Percentiles rank a stretch among this genome's conserved stretches.
Conservation (phyloP, 768 basidiomycete species). For the Tubosaeta sp. region DNA sequence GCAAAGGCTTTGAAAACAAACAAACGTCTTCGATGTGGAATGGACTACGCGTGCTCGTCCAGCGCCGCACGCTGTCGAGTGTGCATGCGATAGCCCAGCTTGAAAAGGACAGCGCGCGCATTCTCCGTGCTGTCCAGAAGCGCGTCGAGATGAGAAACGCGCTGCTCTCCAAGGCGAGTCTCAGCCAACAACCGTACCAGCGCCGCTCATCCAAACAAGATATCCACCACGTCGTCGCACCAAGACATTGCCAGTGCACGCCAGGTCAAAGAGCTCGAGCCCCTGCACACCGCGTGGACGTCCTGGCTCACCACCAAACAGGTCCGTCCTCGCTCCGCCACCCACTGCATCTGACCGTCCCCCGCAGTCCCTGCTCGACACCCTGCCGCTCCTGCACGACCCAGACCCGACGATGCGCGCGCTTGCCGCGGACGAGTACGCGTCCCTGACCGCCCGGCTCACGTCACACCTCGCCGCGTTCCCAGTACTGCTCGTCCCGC, state of each 20-base stretch:
- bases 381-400: conserved; percentile 59
- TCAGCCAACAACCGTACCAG: too few species aligned
- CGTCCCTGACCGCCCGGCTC: conserved; percentile 35
- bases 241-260: conserved; percentile 58
- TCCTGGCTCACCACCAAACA: conserved; percentile 51
- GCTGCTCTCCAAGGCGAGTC: conserved; percentile 42
- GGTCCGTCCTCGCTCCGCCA: conserved; percentile 37
- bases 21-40: too few species aligned
- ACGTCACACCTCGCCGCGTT: conserved; percentile 41
- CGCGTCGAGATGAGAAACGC: conserved; percentile 48
- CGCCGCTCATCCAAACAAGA: conserved; percentile 32
- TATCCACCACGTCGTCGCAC: conserved; percentile 49
- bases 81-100: conserved; percentile 24
- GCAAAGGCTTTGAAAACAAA: conserved; percentile 19
- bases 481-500: conserved; percentile 69
- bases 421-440: conserved; percentile 68
- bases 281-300: conserved; percentile 65
- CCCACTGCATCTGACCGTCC: too few species aligned
- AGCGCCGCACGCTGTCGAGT: conserved; percentile 4
- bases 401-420: conserved; percentile 71
- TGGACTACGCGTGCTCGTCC: too few species aligned
- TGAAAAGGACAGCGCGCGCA: conserved; percentile 43
- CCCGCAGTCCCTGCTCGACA: conserved; percentile 60
- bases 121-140: conserved; percentile 52
- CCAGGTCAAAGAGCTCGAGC: conserved; percentile 64